phyloP scores from a whole-genome alignment of 345 rosid genomes.

The Citrus glauca region DNA sequence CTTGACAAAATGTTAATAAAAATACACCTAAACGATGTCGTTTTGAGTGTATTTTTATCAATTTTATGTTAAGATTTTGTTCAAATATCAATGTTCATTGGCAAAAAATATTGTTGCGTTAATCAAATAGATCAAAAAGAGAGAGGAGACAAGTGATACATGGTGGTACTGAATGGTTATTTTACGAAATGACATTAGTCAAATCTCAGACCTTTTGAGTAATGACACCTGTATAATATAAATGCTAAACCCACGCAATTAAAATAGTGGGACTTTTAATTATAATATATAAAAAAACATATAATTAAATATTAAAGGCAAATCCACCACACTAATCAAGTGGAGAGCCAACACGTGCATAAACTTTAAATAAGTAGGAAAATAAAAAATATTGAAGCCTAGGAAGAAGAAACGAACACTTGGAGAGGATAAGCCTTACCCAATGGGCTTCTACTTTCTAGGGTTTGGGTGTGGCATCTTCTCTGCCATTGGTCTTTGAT shows the following conservation, averaged over 20 bases:
- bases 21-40: too few relatives aligned
- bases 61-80: too few relatives aligned
- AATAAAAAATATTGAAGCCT: neutral
- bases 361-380: slow-evolving; percentile 12
- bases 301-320: slow-evolving; percentile 14
- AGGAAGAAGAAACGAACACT: neutral
- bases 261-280: slow-evolving; percentile 18
- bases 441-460: slow-evolving; percentile 44
- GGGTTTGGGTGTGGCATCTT: slow-evolving; percentile 35
- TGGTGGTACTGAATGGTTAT: neutral
- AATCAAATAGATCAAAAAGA: too few relatives aligned
- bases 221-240: slow-evolving; percentile 15
- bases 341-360: slow-evolving; percentile 43
- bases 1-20: too few relatives aligned
- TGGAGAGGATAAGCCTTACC: slow-evolving; percentile 27
- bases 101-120: too few relatives aligned
- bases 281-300: neutral
- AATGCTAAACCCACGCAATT: slow-evolving; percentile 29
- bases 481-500: slow-evolving; percentile 16
- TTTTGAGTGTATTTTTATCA: too few relatives aligned
- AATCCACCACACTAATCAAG: slow-evolving; percentile 36
- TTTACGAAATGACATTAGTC: neutral
- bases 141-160: neutral
- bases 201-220: neutral
- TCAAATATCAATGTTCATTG: too few relatives aligned